Evolutionary conservation across 805 yeast genomes (phyloP).

Genomic region (Komagataella ulmi): DNA sequence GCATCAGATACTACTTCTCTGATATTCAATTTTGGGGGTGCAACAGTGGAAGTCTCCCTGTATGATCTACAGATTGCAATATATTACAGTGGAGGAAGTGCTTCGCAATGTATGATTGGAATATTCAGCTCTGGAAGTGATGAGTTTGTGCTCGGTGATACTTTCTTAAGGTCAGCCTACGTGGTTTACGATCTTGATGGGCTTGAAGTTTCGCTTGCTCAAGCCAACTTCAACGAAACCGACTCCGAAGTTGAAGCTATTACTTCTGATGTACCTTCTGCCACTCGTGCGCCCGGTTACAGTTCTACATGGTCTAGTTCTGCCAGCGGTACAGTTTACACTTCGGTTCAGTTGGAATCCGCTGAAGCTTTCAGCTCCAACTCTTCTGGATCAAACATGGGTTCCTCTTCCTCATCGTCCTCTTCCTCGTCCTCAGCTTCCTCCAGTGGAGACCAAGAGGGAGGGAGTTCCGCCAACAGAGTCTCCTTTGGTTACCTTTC

Average conservation of each 20-base stretch:
- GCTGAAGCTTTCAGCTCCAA: not conserved
- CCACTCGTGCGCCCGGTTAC: constrained; percentile 30
- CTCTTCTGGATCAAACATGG: not conserved
- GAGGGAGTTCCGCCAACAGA: not conserved
- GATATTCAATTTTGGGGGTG: constrained; percentile 45
- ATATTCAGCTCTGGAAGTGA: constrained; percentile 20
- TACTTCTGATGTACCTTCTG: constrained; percentile 33
- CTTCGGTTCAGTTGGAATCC: not conserved
- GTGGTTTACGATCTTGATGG: constrained; percentile 41
- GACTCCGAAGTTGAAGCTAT: constrained; percentile 32
- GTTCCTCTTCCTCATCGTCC: not conserved
- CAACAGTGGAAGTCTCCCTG: constrained; percentile 37
- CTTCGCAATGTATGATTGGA: constrained; percentile 30
- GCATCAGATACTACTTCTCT: constrained; percentile 13
- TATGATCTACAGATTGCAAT: constrained; percentile 9
- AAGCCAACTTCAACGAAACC: constrained; percentile 21
- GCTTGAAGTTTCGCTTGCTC: constrained; percentile 29
- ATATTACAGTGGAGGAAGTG: constrained; percentile 8
- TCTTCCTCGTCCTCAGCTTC: not conserved
- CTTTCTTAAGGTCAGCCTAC: constrained; percentile 37
- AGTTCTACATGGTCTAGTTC: constrained; percentile 25
- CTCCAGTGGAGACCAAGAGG: not conserved
- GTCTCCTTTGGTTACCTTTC: not conserved
- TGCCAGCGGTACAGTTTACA: not conserved
- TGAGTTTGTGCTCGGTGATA: constrained; percentile 34